Conservation (phyloP, 2,329 filamentous ascomycete species). For the Aspergillus spinulosporus region DNA sequence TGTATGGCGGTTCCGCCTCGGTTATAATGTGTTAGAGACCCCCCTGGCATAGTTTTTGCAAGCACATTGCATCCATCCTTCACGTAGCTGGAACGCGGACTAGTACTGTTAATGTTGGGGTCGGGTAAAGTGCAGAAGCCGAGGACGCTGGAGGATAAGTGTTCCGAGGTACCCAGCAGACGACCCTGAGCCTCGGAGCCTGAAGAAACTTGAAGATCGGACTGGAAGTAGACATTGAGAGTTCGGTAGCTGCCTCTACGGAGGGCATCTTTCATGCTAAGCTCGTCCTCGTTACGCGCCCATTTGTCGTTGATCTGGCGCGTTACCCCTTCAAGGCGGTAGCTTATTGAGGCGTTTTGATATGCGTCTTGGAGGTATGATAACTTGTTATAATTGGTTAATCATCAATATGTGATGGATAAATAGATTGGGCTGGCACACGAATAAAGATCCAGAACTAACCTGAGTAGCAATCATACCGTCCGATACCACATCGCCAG, state of each 20-base stretch:
- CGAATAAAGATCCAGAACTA: conserved; percentile 9
- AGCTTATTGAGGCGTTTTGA: conserved; percentile 48
- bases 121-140: conserved; percentile 56
- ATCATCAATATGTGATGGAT: background rate
- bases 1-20: conserved; percentile 49
- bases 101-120: conserved; percentile 43
- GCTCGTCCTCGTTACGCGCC: conserved; percentile 52
- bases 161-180: conserved; percentile 15
- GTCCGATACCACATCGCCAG: conserved; percentile 32
- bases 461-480: conserved; percentile 40
- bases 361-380: conserved; percentile 50
- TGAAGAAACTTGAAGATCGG: conserved; percentile 45
- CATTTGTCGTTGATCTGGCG: conserved; percentile 57
- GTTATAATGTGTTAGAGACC: conserved; percentile 51
- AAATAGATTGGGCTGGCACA: background rate
- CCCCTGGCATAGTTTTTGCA: conserved; percentile 58
- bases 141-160: conserved; percentile 42
- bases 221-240: conserved; percentile 63
- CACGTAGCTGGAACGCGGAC: conserved; percentile 43
- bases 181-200: conserved; percentile 26
- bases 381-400: conserved; percentile 23
- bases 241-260: conserved; percentile 55
- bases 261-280: conserved; percentile 55
- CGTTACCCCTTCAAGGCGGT: conserved; percentile 51
- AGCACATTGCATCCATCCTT: conserved; percentile 60